Percentiles rank a stretch among this genome's conserved stretches.
These are phyloP conservation scores for Kregervanrija fluxuum DNA, from an alignment of 805 yeast genomes.

Conservation along the genomic window DNA sequence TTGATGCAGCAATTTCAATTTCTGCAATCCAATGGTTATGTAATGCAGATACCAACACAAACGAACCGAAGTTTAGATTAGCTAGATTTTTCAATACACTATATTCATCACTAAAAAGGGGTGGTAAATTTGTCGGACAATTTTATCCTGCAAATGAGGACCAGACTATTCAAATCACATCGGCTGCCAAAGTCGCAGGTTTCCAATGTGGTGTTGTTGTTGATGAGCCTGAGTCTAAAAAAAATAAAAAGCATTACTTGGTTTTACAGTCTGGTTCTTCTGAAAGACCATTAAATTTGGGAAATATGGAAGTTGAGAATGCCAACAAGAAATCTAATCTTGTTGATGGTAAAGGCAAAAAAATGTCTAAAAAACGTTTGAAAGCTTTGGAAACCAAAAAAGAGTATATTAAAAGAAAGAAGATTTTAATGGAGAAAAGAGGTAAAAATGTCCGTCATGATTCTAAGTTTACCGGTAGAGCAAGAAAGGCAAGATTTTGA, in stretches of 20 bases:
- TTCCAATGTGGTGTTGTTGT: conserved; percentile 93
- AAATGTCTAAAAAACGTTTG: conserved; percentile 37
- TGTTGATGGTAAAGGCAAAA: conserved; percentile 28
- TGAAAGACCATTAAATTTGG: conserved; percentile 67
- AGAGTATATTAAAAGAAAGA: conserved; percentile 82
- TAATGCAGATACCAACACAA: conserved; percentile 79
- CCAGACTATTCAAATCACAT: conserved; percentile 70
- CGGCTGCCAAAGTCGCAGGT: conserved; percentile 89
- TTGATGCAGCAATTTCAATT: conserved; percentile 93
- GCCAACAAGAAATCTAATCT: conserved; percentile 20
- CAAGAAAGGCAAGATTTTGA: conserved; percentile 59
- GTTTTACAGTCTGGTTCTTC: conserved; percentile 82
- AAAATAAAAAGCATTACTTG: conserved; percentile 83
- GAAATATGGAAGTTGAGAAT: conserved; percentile 76
- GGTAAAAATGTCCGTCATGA: conserved; percentile 87
- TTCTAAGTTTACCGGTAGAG: conserved; percentile 87
- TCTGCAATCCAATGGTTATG: conserved; percentile 98
- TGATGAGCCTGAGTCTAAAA: conserved; percentile 89
- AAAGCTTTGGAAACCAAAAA: conserved; percentile 66
- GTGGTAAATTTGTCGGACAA: conserved; percentile 97
- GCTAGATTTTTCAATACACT: conserved; percentile 80
- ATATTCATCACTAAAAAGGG: conserved; percentile 79
- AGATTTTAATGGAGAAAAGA: conserved; percentile 84
- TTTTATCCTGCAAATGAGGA: conserved; percentile 89
- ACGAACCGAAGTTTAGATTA: conserved; percentile 79